phyloP scores from a whole-genome alignment of 2,329 filamentous ascomycete genomes.

The Lachnellula arida region DNA sequence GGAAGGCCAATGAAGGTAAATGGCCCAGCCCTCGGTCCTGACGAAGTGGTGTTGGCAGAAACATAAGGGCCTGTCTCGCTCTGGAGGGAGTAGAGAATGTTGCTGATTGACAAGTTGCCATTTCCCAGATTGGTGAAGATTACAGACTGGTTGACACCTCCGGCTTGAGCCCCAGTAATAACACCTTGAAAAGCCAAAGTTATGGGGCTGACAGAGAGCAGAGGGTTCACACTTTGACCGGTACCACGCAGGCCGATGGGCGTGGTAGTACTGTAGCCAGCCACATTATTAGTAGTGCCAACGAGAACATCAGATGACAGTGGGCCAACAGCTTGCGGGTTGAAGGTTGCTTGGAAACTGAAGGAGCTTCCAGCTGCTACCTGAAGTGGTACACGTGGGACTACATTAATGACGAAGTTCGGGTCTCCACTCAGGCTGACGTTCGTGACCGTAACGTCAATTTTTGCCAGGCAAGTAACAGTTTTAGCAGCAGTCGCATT shows the following conservation, averaged over 20 bases:
- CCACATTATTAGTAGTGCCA: conserved; percentile 42
- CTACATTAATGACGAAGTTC: conserved; percentile 35
- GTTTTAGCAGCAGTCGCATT: conserved; percentile 30
- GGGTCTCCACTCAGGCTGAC: conserved; percentile 35
- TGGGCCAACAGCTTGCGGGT: conserved; percentile 43
- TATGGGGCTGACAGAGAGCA: conserved; percentile 45
- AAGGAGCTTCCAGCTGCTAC: conserved; percentile 38
- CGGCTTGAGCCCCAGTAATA: conserved; percentile 39
- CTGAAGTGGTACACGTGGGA: conserved; percentile 31
- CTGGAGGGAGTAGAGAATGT: conserved; percentile 29
- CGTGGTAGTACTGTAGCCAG: conserved; percentile 43
- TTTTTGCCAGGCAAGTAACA: conserved; percentile 46
- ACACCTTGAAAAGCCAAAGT: conserved; percentile 46
- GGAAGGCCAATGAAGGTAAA: conserved; percentile 48
- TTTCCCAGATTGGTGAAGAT: conserved; percentile 49
- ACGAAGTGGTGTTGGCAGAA: conserved; percentile 32
- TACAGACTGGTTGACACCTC: conserved; percentile 39
- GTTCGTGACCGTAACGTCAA: conserved; percentile 39
- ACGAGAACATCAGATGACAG: conserved; percentile 45
- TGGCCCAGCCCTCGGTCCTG: conserved; percentile 39
- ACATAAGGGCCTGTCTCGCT: conserved; percentile 40
- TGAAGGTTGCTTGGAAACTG: conserved; percentile 41
- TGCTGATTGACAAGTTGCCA: conserved; percentile 38
- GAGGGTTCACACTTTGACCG: conserved; percentile 41
- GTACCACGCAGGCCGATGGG: conserved; percentile 46